These are phyloP conservation scores for Scheffersomyces lignicola DNA, from an alignment of 1,139 yeast species.

Conservation along the genomic window DNA sequence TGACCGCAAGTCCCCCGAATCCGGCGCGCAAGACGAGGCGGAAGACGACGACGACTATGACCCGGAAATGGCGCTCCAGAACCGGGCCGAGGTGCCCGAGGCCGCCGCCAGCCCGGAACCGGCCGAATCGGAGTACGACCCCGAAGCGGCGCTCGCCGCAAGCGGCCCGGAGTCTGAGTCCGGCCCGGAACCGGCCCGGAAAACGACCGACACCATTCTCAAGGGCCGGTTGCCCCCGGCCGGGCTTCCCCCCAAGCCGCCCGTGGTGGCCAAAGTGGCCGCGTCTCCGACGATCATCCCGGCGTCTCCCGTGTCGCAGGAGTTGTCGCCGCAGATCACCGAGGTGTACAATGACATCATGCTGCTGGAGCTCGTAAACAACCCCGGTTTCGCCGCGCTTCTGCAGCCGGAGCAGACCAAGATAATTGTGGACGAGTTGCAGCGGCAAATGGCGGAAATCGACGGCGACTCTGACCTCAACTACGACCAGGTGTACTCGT, in stretches of 20 bases:
- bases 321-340: constrained; percentile 21
- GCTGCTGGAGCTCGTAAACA: constrained; percentile 31
- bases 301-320: constrained; percentile 11
- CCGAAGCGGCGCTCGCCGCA: constrained; percentile 16
- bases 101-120: constrained; percentile 10
- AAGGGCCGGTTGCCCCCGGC: constrained; percentile 14
- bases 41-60: constrained; percentile 14
- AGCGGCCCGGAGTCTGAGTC: constrained; percentile 4
- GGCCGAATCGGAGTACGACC: constrained; percentile 25
- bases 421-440: constrained; percentile 31
- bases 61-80: constrained; percentile 8
- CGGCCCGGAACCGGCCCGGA: constrained; percentile 3
- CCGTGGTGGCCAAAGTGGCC: constrained; percentile 15
- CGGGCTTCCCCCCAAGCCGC: constrained; percentile 35
- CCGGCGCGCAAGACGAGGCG: constrained; percentile 4
- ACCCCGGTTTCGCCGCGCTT: constrained; percentile 29
- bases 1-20: constrained; percentile 5
- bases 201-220: constrained; percentile 1
- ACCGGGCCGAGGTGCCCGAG: not conserved
- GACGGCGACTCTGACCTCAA: constrained; percentile 20
- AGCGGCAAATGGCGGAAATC: constrained; percentile 21
- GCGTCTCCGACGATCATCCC: constrained; percentile 10
- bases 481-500: constrained; percentile 42
- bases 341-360: constrained; percentile 38
- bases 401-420: constrained; percentile 36